Evolutionary conservation across 2,329 filamentous ascomycete species (phyloP), one percentile per base, ranked within the genome.

Genomic region (Metarhizium album): DNA sequence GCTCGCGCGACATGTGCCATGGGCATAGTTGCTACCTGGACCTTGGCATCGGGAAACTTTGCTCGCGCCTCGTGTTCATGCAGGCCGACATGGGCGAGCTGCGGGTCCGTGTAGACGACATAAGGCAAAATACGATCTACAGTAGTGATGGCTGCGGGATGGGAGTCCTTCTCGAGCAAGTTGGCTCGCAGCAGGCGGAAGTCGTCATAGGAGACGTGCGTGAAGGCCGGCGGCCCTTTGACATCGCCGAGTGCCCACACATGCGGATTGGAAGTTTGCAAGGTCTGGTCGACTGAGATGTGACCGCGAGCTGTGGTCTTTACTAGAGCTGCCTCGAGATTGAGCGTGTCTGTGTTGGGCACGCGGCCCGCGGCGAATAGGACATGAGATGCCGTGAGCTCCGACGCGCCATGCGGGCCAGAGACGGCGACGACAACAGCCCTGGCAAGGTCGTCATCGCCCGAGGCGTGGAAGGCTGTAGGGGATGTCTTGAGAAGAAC

Each of bases 191-290:
- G 57, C 59, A 80, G 71, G 50, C 76, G 73, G 58, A 70, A 77
- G 62, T 79, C 75, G 60, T 79, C 75, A 62, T 78, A 79, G 3
- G 73, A 75, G 54, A 79, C 70, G 61, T 79, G 76, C 2, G 76
- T 79, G 59, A 79, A 79, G 14, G 73, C 73, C 6, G 74, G 72
- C 0, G 70, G 69, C 43, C 74, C 74, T 50, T 78, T 74, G 46
- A 73, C 70, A 54, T 79, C 75, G 33, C 76, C 76, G 2, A 78
- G 57, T 1, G 71, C 74, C 55, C 71, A 78, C 20, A 79, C 62
- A 42, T 63, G 66, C 1, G 63, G 54, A 0, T 64, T 65, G 20
- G 62, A 66, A 1, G 74, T 79, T 45, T 68, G 62, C 3, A 79
- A 71, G 51, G 63, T 66, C 7, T 71, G 61, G 48, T 73, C 67